Conservation (phyloP, 805 yeast genomes). For the Yamadazyma insecticola region DNA sequence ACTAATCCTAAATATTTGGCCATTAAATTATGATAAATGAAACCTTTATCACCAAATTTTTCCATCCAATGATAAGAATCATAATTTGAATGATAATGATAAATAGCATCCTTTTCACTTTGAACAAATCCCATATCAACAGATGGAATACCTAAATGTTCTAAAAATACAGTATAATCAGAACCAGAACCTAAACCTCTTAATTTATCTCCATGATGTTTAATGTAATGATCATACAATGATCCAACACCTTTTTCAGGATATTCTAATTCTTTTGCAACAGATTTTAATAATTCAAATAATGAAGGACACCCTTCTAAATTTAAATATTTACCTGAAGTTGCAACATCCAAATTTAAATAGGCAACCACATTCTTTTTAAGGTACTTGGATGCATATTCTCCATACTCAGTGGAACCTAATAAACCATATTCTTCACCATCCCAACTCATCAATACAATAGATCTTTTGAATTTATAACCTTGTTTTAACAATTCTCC, state of each 20-base stretch:
- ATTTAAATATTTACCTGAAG: constrained; percentile 46
- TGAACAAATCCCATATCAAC: constrained; percentile 42
- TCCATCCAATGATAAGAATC: constrained; percentile 58
- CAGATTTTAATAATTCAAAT: constrained; percentile 38
- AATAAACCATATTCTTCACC: constrained; percentile 48
- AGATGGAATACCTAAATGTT: constrained; percentile 64
- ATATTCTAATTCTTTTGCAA: constrained; percentile 44
- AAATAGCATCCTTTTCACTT: constrained; percentile 40
- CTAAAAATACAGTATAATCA: constrained; percentile 58
- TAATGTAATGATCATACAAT: constrained; percentile 45
- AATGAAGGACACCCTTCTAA: constrained; percentile 57
- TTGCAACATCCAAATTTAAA: constrained; percentile 48
- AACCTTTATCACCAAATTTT: constrained; percentile 47
- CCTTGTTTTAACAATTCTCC: constrained; percentile 34
- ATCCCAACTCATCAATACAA: constrained; percentile 36
- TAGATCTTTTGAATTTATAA: constrained; percentile 34
- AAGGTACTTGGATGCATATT: constrained; percentile 37
- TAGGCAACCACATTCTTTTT: constrained; percentile 45
- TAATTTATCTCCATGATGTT: constrained; percentile 29
- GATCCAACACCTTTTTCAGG: constrained; percentile 35
- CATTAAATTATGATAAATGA: constrained; percentile 48
- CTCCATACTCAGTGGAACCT: constrained; percentile 57
- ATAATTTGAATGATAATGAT: constrained; percentile 53
- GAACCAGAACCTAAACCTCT: constrained; percentile 46
- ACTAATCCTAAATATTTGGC: constrained; percentile 59